Conservation (phyloP, 108 stramenopile species). For the Nitzschia sp. region DNA sequence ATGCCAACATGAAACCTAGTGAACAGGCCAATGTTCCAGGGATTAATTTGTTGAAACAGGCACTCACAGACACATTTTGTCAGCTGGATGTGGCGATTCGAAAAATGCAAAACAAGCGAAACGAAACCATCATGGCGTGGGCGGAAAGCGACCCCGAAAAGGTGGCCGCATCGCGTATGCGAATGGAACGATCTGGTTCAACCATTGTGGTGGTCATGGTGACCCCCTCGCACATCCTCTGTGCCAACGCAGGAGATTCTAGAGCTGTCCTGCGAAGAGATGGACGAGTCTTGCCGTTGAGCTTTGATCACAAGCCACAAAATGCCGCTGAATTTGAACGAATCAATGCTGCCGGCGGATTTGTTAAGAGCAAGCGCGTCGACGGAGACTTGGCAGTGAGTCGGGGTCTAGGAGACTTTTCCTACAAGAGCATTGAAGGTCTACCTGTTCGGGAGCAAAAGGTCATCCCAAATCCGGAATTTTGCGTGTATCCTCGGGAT, state of each 20-base stretch:
- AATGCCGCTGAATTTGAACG: conserved; percentile 69
- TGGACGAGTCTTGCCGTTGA: conserved; percentile 67
- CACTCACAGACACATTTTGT: conserved; percentile 69
- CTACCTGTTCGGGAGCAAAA: conserved; percentile 66
- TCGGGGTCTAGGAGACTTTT: conserved; percentile 94
- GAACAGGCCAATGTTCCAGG: conserved; percentile 55
- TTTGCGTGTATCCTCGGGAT: conserved; percentile 62
- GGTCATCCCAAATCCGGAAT: conserved; percentile 82
- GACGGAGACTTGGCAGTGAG: conserved; percentile 97
- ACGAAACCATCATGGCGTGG: conserved; percentile 14
- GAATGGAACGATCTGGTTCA: conserved; percentile 77
- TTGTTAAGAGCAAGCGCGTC: conserved; percentile 82
- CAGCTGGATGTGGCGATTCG: conserved; percentile 71
- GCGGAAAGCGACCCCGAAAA: neutral
- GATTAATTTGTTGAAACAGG: conserved; percentile 51
- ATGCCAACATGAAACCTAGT: conserved; percentile 41
- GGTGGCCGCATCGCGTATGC: conserved; percentile 1
- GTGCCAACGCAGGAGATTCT: conserved; percentile 97
- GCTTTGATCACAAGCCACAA: conserved; percentile 97
- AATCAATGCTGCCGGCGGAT: conserved; percentile 76
- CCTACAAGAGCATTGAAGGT: conserved; percentile 51
- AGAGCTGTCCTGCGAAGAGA: conserved; percentile 72
- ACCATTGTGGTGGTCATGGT: conserved; percentile 87
- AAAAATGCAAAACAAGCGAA: conserved; percentile 22
- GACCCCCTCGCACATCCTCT: conserved; percentile 88